phyloP scores from a whole-genome alignment of 768 basidiomycete genomes.

The Dacryopinax spathularia region DNA sequence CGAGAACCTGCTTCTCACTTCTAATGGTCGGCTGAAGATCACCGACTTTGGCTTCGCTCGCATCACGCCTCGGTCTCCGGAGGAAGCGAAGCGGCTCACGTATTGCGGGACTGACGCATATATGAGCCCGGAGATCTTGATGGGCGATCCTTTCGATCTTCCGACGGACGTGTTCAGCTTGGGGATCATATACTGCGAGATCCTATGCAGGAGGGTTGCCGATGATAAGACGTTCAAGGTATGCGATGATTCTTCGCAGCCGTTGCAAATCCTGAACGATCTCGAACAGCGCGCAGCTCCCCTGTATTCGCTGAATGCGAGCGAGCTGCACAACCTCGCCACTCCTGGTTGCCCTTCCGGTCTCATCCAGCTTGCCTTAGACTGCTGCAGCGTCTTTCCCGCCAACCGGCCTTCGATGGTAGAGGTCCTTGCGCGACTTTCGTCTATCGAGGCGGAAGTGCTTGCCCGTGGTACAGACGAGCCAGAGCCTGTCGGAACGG shows the following conservation, averaged over 20 bases:
- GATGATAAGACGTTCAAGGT: constrained; percentile 45
- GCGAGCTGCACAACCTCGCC: constrained; percentile 54
- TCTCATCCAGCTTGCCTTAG: constrained; percentile 62
- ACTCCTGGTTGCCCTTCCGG: constrained; percentile 63
- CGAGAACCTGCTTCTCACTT: constrained; percentile 89
- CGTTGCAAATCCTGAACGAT: neutral
- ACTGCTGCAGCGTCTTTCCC: constrained; percentile 59
- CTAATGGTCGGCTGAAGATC: constrained; percentile 88
- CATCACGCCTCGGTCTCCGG: constrained; percentile 82
- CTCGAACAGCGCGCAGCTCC: constrained; percentile 50
- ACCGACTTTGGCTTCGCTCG: constrained; percentile 98
- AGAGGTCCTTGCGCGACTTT: constrained; percentile 62
- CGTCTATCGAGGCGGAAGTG: constrained; percentile 72
- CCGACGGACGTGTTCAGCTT: constrained; percentile 91
- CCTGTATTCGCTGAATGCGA: constrained; percentile 56
- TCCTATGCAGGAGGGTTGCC: constrained; percentile 69
- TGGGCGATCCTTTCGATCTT: constrained; percentile 83
- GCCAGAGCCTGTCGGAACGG: constrained; percentile 67
- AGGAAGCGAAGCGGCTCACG: constrained; percentile 72
- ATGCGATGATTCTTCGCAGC: constrained; percentile 1
- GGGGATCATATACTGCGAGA: constrained; percentile 86
- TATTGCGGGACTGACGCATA: constrained; percentile 87
- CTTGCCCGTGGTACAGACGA: constrained; percentile 48
- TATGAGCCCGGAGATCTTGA: constrained; percentile 92
- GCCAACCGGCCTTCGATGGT: constrained; percentile 57